phyloP scores from a whole-genome alignment of 2,329 filamentous ascomycete species.

The Cucurbitaria berberidis region DNA sequence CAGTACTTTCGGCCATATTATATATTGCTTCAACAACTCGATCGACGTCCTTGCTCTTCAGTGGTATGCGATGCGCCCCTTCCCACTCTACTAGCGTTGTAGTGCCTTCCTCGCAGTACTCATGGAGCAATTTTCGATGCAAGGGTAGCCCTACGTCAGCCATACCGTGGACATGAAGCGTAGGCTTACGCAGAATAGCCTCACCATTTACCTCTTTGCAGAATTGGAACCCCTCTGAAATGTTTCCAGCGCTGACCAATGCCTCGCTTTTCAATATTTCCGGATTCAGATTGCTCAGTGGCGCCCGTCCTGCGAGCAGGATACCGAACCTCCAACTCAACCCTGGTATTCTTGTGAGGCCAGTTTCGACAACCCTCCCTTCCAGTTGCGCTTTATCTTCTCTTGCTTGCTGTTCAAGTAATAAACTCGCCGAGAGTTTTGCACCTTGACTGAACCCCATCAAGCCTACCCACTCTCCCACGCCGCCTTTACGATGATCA shows the following conservation, averaged over 20 bases:
- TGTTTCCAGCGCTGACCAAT: slow-evolving; percentile 49
- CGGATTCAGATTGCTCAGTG: slow-evolving; percentile 61
- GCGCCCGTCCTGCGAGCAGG: slow-evolving; percentile 66
- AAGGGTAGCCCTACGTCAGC: slow-evolving; percentile 64
- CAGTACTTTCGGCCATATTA: slow-evolving; percentile 58
- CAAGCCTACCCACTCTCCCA: slow-evolving; percentile 57
- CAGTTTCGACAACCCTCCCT: slow-evolving; percentile 24
- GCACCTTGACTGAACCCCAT: slow-evolving; percentile 60
- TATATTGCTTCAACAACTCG: slow-evolving; percentile 61
- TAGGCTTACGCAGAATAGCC: slow-evolving; percentile 63
- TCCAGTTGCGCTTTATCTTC: slow-evolving; percentile 38
- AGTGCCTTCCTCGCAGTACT: slow-evolving; percentile 65
- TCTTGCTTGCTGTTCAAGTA: slow-evolving; percentile 66
- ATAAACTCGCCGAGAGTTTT: slow-evolving; percentile 54
- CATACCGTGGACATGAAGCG: slow-evolving; percentile 72
- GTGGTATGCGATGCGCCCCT: slow-evolving; percentile 72
- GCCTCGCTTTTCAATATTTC: slow-evolving; percentile 43
- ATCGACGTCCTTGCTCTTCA: slow-evolving; percentile 70
- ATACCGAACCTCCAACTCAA: slow-evolving; percentile 65
- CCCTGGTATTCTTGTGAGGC: slow-evolving; percentile 31
- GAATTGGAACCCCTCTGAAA: slow-evolving; percentile 53
- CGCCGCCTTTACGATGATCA: slow-evolving; percentile 49
- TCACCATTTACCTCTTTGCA: slow-evolving; percentile 47
- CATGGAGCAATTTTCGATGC: slow-evolving; percentile 62
- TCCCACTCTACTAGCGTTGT: slow-evolving; percentile 73